A percentile compares a stretch with the other conserved stretches of the same genome.
Evolutionary conservation across 305 asterid genomes (phyloP).

Genomic region (Fraxinus xanthoxyloides): DNA sequence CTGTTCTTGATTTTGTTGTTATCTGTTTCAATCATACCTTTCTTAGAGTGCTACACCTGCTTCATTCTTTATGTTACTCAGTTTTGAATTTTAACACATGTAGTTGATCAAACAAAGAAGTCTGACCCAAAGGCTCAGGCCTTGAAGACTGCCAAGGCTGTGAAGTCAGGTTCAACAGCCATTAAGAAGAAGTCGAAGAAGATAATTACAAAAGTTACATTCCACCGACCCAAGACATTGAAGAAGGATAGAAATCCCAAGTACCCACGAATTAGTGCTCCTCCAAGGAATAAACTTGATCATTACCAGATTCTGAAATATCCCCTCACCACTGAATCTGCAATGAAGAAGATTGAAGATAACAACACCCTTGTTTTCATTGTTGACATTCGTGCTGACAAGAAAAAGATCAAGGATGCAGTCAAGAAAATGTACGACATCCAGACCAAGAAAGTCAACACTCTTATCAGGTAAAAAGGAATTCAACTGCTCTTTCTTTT

Average conservation of each 20-base stretch:
- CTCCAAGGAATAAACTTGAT: slow-evolving; percentile 38
- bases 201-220: slow-evolving; percentile 38
- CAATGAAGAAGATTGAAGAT: slow-evolving; percentile 46
- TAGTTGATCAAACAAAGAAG: slow-evolving; percentile 43
- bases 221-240: slow-evolving; percentile 40
- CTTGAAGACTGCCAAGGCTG: slow-evolving; percentile 46
- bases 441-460: slow-evolving; percentile 39
- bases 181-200: slow-evolving; percentile 33
- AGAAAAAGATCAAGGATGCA: slow-evolving; percentile 41
- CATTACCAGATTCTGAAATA: slow-evolving; percentile 34
- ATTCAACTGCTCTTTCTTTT: not conserved
- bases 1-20: not conserved
- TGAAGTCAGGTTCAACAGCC: slow-evolving; percentile 28
- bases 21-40: not conserved
- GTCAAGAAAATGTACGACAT: slow-evolving; percentile 43
- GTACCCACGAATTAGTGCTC: slow-evolving; percentile 38
- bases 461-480: slow-evolving; percentile 31
- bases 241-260: slow-evolving; percentile 37
- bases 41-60: not conserved
- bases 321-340: slow-evolving; percentile 40
- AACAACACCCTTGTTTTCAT: slow-evolving; percentile 40
- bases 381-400: slow-evolving; percentile 41
- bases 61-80: not conserved
- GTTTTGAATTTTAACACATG: not conserved
- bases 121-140: slow-evolving; percentile 57